phyloP scores from a whole-genome alignment of 306 rosid species.

The Pueraria montana region DNA sequence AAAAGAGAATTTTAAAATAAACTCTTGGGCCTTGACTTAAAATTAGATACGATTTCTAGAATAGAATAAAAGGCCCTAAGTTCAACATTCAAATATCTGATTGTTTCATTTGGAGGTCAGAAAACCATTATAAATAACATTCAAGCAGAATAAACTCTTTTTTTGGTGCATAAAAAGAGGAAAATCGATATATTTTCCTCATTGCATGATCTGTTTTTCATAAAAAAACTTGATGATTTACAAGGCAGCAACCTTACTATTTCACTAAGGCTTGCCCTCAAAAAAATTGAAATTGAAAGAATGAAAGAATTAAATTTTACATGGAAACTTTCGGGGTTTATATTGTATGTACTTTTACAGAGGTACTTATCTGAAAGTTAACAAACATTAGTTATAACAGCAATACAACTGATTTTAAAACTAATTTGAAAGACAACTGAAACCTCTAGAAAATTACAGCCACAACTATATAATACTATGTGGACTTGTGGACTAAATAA shows the following conservation, averaged over 20 bases:
- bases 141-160: not conserved
- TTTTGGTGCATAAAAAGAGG: not conserved
- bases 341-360: slow-evolving; percentile 8
- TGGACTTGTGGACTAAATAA: too few relatives aligned
- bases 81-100: slow-evolving; percentile 27
- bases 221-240: not conserved
- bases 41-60: slow-evolving; percentile 11
- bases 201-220: not conserved
- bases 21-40: not conserved
- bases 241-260: not conserved
- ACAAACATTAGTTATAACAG: not conserved
- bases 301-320: not conserved
- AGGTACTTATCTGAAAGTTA: slow-evolving; percentile 7
- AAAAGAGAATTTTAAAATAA: slow-evolving; percentile 22
- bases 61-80: slow-evolving; percentile 8
- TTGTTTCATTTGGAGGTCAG: slow-evolving; percentile 21
- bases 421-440: not conserved
- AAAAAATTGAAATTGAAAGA: not conserved
- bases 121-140: slow-evolving; percentile 7
- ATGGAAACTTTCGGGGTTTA: slow-evolving; percentile 1
- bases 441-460: not conserved
- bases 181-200: not conserved
- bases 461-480: too few relatives aligned
- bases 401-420: slow-evolving; percentile 8
- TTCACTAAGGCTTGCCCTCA: not conserved